Evolutionary conservation across 192 early-diverging fungal species (phyloP).

Genomic region (Backusella australiensis): DNA sequence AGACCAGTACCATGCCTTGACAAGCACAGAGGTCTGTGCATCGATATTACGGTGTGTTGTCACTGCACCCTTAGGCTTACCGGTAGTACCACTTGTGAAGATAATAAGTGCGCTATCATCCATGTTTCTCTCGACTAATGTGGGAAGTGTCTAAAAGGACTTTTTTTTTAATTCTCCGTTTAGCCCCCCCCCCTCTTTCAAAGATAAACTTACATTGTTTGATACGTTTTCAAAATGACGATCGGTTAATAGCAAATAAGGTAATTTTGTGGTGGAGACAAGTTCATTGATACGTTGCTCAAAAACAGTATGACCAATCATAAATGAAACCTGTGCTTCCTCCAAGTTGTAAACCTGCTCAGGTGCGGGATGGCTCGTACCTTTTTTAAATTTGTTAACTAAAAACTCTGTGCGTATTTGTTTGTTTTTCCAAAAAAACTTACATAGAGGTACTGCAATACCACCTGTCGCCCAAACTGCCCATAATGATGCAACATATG

Average conservation of each 20-base stretch:
- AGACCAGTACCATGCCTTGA: slow-evolving; percentile 71
- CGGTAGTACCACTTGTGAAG: slow-evolving; percentile 75
- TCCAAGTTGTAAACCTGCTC: slow-evolving; percentile 76
- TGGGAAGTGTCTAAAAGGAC: slow-evolving; percentile 5
- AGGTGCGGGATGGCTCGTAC: slow-evolving; percentile 65
- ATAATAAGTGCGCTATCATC: slow-evolving; percentile 64
- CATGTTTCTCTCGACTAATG: slow-evolving; percentile 17
- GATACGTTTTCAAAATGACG: neutral
- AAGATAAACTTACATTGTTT: neutral
- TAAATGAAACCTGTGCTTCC: slow-evolving; percentile 58
- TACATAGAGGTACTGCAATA: slow-evolving; percentile 80
- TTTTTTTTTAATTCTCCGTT: neutral
- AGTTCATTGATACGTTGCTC: slow-evolving; percentile 19
- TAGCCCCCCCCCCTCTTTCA: neutral
- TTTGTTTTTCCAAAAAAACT: neutral
- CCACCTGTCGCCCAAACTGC: slow-evolving; percentile 77
- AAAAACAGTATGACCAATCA: slow-evolving; percentile 62
- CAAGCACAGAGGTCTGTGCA: slow-evolving; percentile 64
- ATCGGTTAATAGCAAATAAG: neutral
- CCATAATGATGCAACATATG: slow-evolving; percentile 69
- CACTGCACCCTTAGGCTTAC: slow-evolving; percentile 85
- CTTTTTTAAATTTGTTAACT: slow-evolving; percentile 17
- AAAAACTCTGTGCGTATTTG: neutral
- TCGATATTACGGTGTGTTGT: slow-evolving; percentile 64
- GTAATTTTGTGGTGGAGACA: neutral